Evolutionary conservation across 1,139 yeast species (phyloP).

Genomic region (Candida labiduridarum): DNA sequence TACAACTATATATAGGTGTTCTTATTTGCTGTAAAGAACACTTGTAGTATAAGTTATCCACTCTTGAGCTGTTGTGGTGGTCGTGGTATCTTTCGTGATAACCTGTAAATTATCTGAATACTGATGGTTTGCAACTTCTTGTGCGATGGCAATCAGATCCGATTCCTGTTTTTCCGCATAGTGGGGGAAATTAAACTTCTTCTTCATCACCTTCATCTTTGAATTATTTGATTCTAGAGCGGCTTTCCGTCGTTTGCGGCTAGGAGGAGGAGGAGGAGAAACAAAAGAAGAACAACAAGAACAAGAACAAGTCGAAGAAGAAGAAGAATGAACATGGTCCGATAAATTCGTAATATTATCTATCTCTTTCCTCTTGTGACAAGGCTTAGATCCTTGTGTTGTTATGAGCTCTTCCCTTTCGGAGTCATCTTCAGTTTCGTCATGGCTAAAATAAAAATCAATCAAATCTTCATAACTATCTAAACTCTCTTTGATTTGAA

Average conservation of each 20-base stretch:
- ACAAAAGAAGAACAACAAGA: too few relatives aligned
- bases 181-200: not conserved
- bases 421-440: not conserved
- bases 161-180: not conserved
- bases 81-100: not conserved
- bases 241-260: not conserved
- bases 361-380: too few relatives aligned
- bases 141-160: not conserved
- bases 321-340: too few relatives aligned
- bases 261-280: too few relatives aligned
- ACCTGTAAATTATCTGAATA: not conserved
- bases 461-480: constrained; percentile 1
- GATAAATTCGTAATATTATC: too few relatives aligned
- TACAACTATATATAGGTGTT: not conserved
- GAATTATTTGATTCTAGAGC: not conserved
- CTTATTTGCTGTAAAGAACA: not conserved
- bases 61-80: not conserved
- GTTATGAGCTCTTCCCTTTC: not conserved
- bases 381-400: not conserved
- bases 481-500: not conserved
- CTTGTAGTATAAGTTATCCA: not conserved
- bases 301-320: too few relatives aligned
- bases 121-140: not conserved
- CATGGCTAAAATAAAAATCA: not conserved
- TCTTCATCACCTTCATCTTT: not conserved